phyloP scores from a whole-genome alignment of 345 rosid species.

The Eucalyptus curtisii region DNA sequence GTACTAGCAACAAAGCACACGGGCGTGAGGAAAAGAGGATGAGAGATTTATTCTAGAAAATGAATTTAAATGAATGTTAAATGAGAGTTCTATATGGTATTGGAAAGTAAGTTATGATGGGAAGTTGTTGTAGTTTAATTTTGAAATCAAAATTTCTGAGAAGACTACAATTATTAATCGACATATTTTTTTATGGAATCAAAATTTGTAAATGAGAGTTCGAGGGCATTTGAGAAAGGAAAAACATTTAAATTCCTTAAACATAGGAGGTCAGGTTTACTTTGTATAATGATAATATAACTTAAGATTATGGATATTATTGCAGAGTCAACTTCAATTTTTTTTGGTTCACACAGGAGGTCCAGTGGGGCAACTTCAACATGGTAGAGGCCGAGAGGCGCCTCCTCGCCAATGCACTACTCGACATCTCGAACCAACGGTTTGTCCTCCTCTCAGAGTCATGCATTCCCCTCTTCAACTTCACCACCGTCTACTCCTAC shows the following conservation, averaged over 20 bases:
- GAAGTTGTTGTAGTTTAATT: neutral
- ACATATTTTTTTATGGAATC: neutral
- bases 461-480: constrained; percentile 75
- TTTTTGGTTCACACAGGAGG: constrained; percentile 14
- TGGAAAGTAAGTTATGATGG: neutral
- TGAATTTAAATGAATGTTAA: neutral
- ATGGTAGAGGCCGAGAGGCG: constrained; percentile 81
- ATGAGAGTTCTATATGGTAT: neutral
- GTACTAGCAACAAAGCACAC: no score
- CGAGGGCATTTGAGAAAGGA: neutral
- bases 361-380: constrained; percentile 58
- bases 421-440: constrained; percentile 48
- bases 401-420: constrained; percentile 67
- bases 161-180: neutral
- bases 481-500: constrained; percentile 51
- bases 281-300: neutral
- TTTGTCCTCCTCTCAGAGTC: constrained; percentile 83
- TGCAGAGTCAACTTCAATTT: neutral
- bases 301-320: neutral
- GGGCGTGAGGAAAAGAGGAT: neutral
- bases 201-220: neutral
- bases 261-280: neutral
- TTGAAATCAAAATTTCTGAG: no score
- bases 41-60: neutral
- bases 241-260: neutral